A percentile compares a stretch with the other conserved stretches of the same genome.
Conservation (phyloP, 2,329 filamentous ascomycete genomes). For the Cladorrhinum sp. region DNA sequence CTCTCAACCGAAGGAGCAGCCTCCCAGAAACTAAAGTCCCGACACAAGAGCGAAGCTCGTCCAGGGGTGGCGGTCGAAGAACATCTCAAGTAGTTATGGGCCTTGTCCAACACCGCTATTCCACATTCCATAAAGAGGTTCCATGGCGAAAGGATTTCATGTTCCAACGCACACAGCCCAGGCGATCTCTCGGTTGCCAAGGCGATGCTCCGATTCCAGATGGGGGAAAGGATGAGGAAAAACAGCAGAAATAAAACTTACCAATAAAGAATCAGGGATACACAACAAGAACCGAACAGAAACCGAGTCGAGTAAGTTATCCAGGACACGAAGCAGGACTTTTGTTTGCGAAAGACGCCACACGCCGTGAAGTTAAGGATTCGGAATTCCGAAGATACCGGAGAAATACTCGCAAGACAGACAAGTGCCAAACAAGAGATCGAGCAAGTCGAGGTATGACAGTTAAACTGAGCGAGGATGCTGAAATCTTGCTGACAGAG, state of each 20-base stretch:
- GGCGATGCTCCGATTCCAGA: not conserved
- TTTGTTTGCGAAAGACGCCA: constrained; percentile 8
- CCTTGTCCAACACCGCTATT: no score
- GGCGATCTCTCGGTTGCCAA: no score
- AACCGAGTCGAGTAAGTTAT: constrained; percentile 13
- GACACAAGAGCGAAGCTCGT: no score
- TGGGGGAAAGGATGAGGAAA: not conserved
- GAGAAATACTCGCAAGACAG: not conserved
- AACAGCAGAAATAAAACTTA: constrained; percentile 12
- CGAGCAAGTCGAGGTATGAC: not conserved
- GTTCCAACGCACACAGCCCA: no score
- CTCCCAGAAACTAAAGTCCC: no score
- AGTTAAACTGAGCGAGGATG: not conserved
- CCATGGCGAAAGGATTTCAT: no score
- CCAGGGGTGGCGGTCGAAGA: no score
- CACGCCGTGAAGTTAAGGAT: not conserved
- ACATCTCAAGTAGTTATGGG: no score
- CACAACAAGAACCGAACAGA: constrained; percentile 11
- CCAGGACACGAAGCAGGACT: constrained; percentile 16
- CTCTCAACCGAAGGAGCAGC: no score
- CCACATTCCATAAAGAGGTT: no score
- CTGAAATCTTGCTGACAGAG: not conserved
- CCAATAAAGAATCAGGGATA: constrained; percentile 15
- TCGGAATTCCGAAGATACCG: not conserved
- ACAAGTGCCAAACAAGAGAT: not conserved